phyloP scores from a whole-genome alignment of 1,139 yeast species.

The Scheffersomyces segobiensis region DNA sequence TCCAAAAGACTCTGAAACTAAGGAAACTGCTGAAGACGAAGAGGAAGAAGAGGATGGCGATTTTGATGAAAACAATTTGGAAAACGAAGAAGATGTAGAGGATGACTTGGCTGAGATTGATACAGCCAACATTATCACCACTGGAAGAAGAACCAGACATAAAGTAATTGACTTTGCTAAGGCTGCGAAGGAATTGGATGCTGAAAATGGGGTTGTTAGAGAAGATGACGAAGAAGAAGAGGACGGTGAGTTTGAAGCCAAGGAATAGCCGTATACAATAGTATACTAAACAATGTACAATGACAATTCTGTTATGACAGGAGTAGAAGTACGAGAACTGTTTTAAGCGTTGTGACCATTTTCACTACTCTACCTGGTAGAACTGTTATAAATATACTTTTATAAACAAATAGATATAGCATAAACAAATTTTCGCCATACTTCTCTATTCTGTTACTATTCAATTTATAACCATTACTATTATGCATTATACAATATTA shows the following conservation, averaged over 20 bases:
- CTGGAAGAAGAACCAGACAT: conserved; percentile 90
- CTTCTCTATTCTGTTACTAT: too few species aligned
- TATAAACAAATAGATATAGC: too few species aligned
- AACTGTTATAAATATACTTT: too few species aligned
- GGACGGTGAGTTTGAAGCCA: conserved; percentile 43
- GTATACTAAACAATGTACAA: neutral
- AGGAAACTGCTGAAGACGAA: conserved; percentile 49
- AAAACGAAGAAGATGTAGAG: conserved; percentile 60
- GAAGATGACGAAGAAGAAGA: conserved; percentile 41
- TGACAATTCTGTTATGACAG: neutral
- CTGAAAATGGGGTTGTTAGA: conserved; percentile 38
- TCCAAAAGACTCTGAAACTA: conserved; percentile 27
- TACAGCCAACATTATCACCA: conserved; percentile 74
- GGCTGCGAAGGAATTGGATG: conserved; percentile 74
- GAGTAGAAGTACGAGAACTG: neutral
- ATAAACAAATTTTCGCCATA: too few species aligned
- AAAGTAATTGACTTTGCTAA: conserved; percentile 83
- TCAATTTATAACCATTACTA: too few species aligned
- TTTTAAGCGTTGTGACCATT: neutral
- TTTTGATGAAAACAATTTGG: conserved; percentile 18
- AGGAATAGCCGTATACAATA: conserved; percentile 8
- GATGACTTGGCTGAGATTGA: conserved; percentile 86
- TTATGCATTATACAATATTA: too few species aligned
- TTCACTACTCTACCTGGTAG: neutral
- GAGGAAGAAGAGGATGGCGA: conserved; percentile 48